Evolutionary conservation across 108 stramenopile species (phyloP).

Genomic region (Conticribra weissflogii): DNA sequence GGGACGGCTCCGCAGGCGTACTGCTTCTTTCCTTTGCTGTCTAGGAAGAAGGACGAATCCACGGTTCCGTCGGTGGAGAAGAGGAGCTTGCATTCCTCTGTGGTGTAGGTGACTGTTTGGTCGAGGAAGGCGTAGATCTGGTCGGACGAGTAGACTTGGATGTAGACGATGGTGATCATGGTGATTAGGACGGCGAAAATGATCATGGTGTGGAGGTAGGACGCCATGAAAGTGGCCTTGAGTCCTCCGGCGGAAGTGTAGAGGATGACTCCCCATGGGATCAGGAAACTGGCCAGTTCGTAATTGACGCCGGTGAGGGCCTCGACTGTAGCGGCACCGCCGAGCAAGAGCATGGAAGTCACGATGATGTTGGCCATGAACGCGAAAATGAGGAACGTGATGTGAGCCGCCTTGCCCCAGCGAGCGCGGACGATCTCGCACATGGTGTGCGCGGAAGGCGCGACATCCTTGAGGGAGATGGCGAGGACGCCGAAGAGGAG

Average conservation of each 20-base stretch:
- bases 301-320: slow-evolving; percentile 89
- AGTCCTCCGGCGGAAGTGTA: slow-evolving; percentile 93
- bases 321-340: slow-evolving; percentile 90
- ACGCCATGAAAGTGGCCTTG: slow-evolving; percentile 91
- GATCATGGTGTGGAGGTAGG: slow-evolving; percentile 85
- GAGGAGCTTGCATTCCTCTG: slow-evolving; percentile 61
- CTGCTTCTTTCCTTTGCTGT: slow-evolving; percentile 24
- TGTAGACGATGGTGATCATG: slow-evolving; percentile 82
- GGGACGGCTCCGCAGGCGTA: slow-evolving; percentile 81
- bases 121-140: slow-evolving; percentile 69
- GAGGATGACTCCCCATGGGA: slow-evolving; percentile 93
- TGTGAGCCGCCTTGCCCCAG: slow-evolving; percentile 88
- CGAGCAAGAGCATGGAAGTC: slow-evolving; percentile 95
- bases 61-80: slow-evolving; percentile 52
- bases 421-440: slow-evolving; percentile 92
- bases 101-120: slow-evolving; percentile 55
- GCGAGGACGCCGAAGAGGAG: slow-evolving; percentile 93
- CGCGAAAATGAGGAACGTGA: slow-evolving; percentile 91
- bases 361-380: slow-evolving; percentile 83
- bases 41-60: slow-evolving; percentile 60
- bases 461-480: slow-evolving; percentile 89
- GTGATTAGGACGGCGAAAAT: slow-evolving; percentile 82
- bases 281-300: slow-evolving; percentile 83
- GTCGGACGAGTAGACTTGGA: slow-evolving; percentile 71
- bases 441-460: slow-evolving; percentile 91